A percentile compares a stretch with the other conserved stretches of the same genome.
phyloP scores from a whole-genome alignment of 495 filamentous ascomycete species.

The Cercophora sp. region DNA sequence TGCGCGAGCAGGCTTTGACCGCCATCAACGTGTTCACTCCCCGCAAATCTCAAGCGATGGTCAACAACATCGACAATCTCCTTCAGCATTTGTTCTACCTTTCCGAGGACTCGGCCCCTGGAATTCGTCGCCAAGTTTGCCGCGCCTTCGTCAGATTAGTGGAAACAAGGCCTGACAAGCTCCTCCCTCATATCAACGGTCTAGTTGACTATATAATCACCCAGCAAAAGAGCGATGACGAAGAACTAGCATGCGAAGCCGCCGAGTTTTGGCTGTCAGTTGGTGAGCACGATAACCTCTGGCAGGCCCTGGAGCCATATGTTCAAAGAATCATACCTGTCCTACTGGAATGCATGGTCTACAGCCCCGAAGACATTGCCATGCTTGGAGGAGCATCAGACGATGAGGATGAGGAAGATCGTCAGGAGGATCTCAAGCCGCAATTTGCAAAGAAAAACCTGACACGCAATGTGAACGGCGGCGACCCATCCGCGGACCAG shows the following conservation, averaged over 20 bases:
- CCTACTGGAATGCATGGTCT: constrained; percentile 91
- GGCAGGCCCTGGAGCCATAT: constrained; percentile 67
- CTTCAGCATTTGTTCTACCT: constrained; percentile 78
- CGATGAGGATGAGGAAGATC: constrained; percentile 90
- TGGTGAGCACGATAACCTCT: constrained; percentile 78
- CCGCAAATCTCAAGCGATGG: constrained; percentile 70
- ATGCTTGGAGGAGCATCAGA: constrained; percentile 76
- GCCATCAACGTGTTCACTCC: constrained; percentile 89
- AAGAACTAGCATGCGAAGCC: constrained; percentile 88
- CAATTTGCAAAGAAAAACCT: constrained; percentile 74
- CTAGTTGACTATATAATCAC: constrained; percentile 89
- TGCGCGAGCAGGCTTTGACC: constrained; percentile 72
- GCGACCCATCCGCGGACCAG: constrained; percentile 51
- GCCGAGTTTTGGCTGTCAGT: constrained; percentile 97
- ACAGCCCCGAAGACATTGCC: constrained; percentile 87
- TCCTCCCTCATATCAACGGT: constrained; percentile 81
- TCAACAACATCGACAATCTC: constrained; percentile 72
- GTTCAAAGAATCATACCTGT: constrained; percentile 86
- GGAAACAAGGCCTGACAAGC: constrained; percentile 83
- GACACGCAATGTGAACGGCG: constrained; percentile 44
- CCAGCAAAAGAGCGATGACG: constrained; percentile 85
- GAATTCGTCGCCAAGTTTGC: constrained; percentile 87
- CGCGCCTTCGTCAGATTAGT: constrained; percentile 89
- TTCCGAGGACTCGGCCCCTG: constrained; percentile 65
- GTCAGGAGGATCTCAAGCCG: constrained; percentile 86